phyloP scores from a whole-genome alignment of 2,329 filamentous ascomycete genomes.

The Hymenoscyphus infarciens region DNA sequence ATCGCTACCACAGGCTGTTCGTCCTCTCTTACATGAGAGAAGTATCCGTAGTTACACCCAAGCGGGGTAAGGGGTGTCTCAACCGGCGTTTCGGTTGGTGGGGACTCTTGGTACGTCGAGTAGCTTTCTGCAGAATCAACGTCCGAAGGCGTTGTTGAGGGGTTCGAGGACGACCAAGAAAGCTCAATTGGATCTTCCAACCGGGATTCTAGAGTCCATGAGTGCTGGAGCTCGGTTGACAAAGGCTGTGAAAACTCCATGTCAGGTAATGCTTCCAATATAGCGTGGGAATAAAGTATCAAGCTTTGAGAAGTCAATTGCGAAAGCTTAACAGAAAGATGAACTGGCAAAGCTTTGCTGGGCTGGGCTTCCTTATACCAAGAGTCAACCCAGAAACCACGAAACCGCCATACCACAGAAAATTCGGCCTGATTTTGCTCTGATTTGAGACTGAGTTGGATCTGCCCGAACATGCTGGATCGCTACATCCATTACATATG shows the following conservation, averaged over 20 bases:
- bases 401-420: neutral
- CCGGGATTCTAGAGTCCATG: neutral
- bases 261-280: neutral
- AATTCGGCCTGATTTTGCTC: neutral
- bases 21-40: conserved; percentile 14
- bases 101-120: neutral
- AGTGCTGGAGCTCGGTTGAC: neutral
- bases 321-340: neutral
- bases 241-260: neutral
- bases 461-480: neutral
- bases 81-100: neutral
- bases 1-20: conserved; percentile 41
- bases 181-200: neutral
- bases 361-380: neutral
- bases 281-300: neutral
- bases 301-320: neutral
- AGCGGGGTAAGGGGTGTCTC: neutral
- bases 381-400: neutral
- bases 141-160: neutral
- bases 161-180: conserved; percentile 2
- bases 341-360: neutral
- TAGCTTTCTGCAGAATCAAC: conserved; percentile 2
- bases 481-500: conserved; percentile 1
- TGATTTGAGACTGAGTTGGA: neutral
- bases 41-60: neutral